These are phyloP conservation scores for Tolypocladium cylindrosporum DNA, from an alignment of 2,329 filamentous ascomycete genomes.

Conservation along the genomic window DNA sequence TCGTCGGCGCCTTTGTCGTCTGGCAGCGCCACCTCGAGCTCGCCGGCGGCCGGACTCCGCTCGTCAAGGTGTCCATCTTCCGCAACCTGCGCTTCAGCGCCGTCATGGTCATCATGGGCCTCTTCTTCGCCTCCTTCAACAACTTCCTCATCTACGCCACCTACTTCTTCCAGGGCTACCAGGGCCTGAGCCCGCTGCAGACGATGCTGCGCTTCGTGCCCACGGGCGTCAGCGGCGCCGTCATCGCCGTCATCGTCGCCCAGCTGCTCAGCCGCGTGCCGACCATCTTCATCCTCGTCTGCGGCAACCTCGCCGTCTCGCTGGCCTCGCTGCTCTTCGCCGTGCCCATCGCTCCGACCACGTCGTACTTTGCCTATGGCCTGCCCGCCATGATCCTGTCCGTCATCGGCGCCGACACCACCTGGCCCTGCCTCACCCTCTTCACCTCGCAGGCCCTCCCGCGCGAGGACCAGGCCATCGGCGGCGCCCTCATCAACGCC, in stretches of 20 bases:
- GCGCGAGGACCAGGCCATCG: slow-evolving; percentile 54
- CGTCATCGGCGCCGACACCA: slow-evolving; percentile 56
- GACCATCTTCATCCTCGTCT: slow-evolving; percentile 45
- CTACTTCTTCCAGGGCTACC: slow-evolving; percentile 61
- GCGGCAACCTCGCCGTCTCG: slow-evolving; percentile 45
- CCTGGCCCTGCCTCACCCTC: slow-evolving; percentile 55
- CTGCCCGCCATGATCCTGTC: slow-evolving; percentile 56
- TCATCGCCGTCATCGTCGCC: slow-evolving; percentile 47
- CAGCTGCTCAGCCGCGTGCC: slow-evolving; percentile 47
- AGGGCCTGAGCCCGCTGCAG: slow-evolving; percentile 49
- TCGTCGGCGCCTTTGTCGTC: slow-evolving; percentile 45
- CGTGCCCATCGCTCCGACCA: slow-evolving; percentile 48
- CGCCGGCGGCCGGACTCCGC: slow-evolving; percentile 27
- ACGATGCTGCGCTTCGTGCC: slow-evolving; percentile 62
- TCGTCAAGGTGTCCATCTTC: slow-evolving; percentile 61
- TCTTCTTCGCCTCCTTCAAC: slow-evolving; percentile 61
- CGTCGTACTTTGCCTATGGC: slow-evolving; percentile 58
- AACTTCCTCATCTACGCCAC: slow-evolving; percentile 59
- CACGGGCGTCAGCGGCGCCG: slow-evolving; percentile 47
- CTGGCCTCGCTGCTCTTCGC: slow-evolving; percentile 52
- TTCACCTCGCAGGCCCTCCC: slow-evolving; percentile 56
- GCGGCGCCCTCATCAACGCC: slow-evolving; percentile 58
- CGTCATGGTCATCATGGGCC: slow-evolving; percentile 53
- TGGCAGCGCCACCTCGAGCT: slow-evolving; percentile 44
- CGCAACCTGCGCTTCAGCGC: slow-evolving; percentile 47